A percentile compares a stretch with the other conserved stretches of the same genome.
phyloP scores from a whole-genome alignment of 108 stramenopile species.

The Licmophora abbreviata region DNA sequence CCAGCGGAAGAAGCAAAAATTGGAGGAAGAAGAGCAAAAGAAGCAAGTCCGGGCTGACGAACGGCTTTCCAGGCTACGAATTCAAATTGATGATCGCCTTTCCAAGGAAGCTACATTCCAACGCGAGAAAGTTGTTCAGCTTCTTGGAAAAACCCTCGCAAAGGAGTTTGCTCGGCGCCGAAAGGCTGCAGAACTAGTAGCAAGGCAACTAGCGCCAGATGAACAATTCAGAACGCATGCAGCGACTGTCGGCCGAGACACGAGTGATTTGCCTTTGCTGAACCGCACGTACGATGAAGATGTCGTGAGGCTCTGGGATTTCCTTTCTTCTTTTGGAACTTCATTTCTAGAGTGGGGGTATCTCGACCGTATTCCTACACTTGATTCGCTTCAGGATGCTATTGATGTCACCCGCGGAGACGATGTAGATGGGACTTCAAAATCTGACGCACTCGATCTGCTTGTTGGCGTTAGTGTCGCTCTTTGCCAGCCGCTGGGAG shows the following conservation, averaged over 20 bases:
- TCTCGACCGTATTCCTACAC: conserved; percentile 36
- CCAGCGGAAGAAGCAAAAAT: conserved; percentile 45
- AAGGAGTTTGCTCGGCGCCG: conserved; percentile 67
- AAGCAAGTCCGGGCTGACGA: conserved; percentile 61
- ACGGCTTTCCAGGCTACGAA: conserved; percentile 46
- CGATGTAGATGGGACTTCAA: conserved; percentile 6
- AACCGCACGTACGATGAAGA: conserved; percentile 63
- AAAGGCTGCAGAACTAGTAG: conserved; percentile 55
- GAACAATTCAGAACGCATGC: not conserved
- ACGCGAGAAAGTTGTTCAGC: conserved; percentile 55
- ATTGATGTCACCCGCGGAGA: conserved; percentile 35
- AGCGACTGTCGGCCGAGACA: not conserved
- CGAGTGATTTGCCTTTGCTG: conserved; percentile 37
- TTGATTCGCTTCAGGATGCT: conserved; percentile 65
- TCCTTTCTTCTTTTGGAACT: conserved; percentile 57
- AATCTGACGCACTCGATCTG: conserved; percentile 34
- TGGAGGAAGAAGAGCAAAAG: conserved; percentile 72
- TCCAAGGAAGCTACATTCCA: conserved; percentile 63
- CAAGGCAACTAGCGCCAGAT: conserved; percentile 4
- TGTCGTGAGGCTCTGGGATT: conserved; percentile 72
- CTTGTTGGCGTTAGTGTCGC: conserved; percentile 55
- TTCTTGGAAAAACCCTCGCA: conserved; percentile 45
- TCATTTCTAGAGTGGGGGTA: conserved; percentile 39
- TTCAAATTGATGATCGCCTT: conserved; percentile 76
- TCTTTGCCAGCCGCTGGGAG: conserved; percentile 58